These are phyloP conservation scores for Curvularia lunata DNA, from an alignment of 2,329 filamentous ascomycete species.

Conservation along the genomic window DNA sequence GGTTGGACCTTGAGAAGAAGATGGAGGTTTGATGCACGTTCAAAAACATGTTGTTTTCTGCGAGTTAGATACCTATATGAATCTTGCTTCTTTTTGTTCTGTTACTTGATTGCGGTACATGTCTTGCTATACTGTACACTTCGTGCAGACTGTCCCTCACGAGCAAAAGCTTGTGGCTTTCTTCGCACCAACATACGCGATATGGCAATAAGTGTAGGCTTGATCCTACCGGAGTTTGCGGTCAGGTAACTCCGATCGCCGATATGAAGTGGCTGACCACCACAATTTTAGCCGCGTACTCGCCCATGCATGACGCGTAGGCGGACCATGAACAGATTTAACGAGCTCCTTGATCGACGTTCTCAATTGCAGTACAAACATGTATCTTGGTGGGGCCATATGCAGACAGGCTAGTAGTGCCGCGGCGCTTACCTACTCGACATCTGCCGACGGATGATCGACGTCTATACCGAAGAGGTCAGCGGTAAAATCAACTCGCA, in stretches of 20 bases:
- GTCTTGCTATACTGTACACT: too few relatives aligned
- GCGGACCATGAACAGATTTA: too few relatives aligned
- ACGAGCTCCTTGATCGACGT: neutral
- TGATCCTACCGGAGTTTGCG: neutral
- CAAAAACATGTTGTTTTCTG: neutral
- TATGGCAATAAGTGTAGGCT: neutral
- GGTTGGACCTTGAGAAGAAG: conserved; percentile 19
- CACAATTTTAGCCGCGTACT: neutral
- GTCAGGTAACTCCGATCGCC: neutral
- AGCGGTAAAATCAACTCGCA: neutral
- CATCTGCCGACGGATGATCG: conserved; percentile 13
- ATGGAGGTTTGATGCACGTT: conserved; percentile 14
- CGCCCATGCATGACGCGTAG: neutral
- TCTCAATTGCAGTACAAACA: neutral
- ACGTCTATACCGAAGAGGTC: neutral
- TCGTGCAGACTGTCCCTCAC: neutral
- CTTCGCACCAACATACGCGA: neutral
- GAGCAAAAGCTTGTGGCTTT: neutral
- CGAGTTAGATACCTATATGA: neutral
- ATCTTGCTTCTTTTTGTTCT: neutral
- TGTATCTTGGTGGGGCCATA: neutral
- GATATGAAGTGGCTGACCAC: neutral
- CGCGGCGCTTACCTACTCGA: neutral
- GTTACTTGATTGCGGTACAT: too few relatives aligned
- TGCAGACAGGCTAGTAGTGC: neutral